Conservation (phyloP, 768 basidiomycete genomes). For the Tephrocybe sp. region DNA sequence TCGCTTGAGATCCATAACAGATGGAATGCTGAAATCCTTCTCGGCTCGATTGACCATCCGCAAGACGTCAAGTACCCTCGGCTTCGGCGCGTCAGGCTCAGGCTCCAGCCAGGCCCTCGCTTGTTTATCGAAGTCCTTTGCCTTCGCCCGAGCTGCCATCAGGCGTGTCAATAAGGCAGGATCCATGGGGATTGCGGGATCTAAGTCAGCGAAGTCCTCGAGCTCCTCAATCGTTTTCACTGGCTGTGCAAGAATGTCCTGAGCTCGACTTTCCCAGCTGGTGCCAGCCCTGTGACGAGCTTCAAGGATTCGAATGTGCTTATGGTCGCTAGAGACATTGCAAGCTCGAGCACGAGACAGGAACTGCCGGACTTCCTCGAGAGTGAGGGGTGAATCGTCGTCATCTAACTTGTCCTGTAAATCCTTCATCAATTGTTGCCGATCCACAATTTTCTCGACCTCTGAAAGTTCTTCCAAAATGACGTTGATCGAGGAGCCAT, state of each 20-base stretch:
- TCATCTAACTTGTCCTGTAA: conserved; percentile 76
- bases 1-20: conserved; percentile 64
- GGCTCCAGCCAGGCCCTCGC: conserved; percentile 69
- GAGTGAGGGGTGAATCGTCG: conserved; percentile 49
- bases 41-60: conserved; percentile 69
- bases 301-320: conserved; percentile 62
- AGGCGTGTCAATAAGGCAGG: conserved; percentile 64
- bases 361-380: conserved; percentile 77
- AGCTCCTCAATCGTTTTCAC: conserved; percentile 77
- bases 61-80: conserved; percentile 68
- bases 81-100: conserved; percentile 53
- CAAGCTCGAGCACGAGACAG: conserved; percentile 70
- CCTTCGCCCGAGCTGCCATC: conserved; percentile 62
- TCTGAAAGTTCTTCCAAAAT: conserved; percentile 75
- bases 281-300: conserved; percentile 66
- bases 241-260: conserved; percentile 62
- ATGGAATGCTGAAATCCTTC: conserved; percentile 73
- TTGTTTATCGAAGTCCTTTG: conserved; percentile 78
- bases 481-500: conserved; percentile 80
- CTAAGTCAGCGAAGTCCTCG: conserved; percentile 67
- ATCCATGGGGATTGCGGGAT: conserved; percentile 70
- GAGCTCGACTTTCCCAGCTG: conserved; percentile 77
- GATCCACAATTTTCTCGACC: conserved; percentile 78
- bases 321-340: conserved; percentile 64
- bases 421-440: conserved; percentile 75